Evolutionary conservation across 164 flowering plant genomes (phyloP).

Genomic region (Echeveria elegans): DNA sequence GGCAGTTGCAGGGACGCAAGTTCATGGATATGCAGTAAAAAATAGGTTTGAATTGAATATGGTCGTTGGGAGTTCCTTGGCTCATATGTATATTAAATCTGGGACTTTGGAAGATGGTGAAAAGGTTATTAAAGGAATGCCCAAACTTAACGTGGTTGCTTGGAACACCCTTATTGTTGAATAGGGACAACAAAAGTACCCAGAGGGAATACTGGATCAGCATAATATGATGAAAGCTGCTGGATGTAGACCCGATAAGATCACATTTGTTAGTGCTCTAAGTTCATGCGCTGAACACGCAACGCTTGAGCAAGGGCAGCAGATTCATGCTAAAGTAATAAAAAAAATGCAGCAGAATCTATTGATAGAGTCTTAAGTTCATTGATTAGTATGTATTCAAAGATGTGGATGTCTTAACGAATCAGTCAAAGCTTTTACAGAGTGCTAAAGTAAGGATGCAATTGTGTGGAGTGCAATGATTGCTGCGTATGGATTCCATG

Average conservation of each 20-base stretch:
- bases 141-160: too few relatives aligned
- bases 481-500: constrained; percentile 75
- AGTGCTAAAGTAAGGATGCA: constrained; percentile 27
- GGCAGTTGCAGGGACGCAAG: constrained; percentile 26
- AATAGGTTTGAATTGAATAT: constrained; percentile 50
- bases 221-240: constrained; percentile 44
- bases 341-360: constrained; percentile 45
- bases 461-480: constrained; percentile 74
- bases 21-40: constrained; percentile 42
- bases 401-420: constrained; percentile 67
- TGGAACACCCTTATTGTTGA: too few relatives aligned
- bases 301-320: constrained; percentile 67
- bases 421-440: constrained; percentile 42
- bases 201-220: constrained; percentile 49
- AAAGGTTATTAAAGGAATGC: too few relatives aligned
- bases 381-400: constrained; percentile 66
- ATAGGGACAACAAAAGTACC: too few relatives aligned
- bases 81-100: too few relatives aligned
- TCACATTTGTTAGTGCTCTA: constrained; percentile 61
- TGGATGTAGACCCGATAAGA: constrained; percentile 56
- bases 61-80: too few relatives aligned
- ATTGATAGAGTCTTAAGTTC: constrained; percentile 39
- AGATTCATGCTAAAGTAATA: constrained; percentile 54
- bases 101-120: too few relatives aligned
- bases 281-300: constrained; percentile 70